Percentiles rank a stretch among this genome's conserved stretches.
Evolutionary conservation across 345 rosid genomes (phyloP).

Genomic region (Murraya paniculata): DNA sequence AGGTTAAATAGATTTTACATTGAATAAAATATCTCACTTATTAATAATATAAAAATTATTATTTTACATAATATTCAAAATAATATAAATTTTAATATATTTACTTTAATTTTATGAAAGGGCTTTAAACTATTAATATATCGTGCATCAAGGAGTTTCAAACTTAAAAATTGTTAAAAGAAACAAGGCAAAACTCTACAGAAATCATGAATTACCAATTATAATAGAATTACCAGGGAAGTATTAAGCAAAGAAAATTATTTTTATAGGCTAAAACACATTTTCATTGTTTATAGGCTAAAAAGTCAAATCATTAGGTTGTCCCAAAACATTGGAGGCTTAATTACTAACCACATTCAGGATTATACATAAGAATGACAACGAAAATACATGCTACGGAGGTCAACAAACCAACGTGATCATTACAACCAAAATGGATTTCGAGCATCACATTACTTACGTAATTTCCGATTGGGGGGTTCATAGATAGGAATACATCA

Average conservation of each 20-base stretch:
- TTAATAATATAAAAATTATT: no score
- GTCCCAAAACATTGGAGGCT: background rate
- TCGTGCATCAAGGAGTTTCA: background rate
- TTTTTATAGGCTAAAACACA: background rate
- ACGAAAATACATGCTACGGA: slow-evolving; percentile 3
- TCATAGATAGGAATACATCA: no score
- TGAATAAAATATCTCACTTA: no score
- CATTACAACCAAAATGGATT: no score
- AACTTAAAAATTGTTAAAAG: background rate
- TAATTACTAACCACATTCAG: background rate
- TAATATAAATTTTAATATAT: no score
- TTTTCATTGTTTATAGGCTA: background rate
- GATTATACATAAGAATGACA: background rate
- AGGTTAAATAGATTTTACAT: no score
- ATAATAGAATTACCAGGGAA: background rate
- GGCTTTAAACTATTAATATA: background rate
- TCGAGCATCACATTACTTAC: no score
- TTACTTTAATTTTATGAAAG: no score
- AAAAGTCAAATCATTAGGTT: background rate
- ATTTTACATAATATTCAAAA: no score
- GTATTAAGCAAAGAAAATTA: background rate
- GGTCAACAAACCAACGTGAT: no score
- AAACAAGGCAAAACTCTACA: background rate
- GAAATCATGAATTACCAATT: background rate
- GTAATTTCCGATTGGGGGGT: no score